Base-by-base conservation (phyloP, 495 filamentous ascomycete genomes). In the Ascodesmis nigricans region DNA sequence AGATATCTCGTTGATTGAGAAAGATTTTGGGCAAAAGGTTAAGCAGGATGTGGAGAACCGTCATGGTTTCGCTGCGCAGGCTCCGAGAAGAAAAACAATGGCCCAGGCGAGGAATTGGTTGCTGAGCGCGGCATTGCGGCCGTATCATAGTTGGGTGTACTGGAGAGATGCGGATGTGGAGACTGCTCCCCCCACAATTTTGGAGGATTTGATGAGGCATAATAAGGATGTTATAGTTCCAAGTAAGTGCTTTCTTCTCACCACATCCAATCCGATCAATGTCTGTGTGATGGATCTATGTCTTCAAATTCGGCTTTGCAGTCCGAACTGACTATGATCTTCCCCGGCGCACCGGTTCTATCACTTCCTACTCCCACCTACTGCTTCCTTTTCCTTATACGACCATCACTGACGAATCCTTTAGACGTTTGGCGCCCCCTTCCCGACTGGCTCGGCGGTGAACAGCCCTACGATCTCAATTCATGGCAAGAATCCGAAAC, bases 401-500 rank as follows among this genome's bases (percentile, higher is more conserved):
- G n/a, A n/a, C n/a, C n/a, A n/a, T n/a, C n/a, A n/a, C n/a, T n/a
- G n/a, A n/a, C n/a, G n/a, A n/a, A n/a, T 31, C 36, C 29, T 30
- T 9, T 33, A 95, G 84, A 99, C 60, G 90, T 99, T 20, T 99
- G 90, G 90, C 75, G 90, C 36, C 90, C 90, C 6, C 67, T 99
- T 36, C 90, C 90, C 6, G 90, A 99, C 55, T 99, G 90, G 90
- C 77, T 99, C 23, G 90, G 90, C 19, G 90, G 90, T 49, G 90
- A 99, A 52, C 90, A 99, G 51, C 90, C 90, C 0, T 99, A 99
- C 49, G 90, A 99, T 59, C 58, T 99, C 52, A 99, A 99, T 47
- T 93, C 83, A 1, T 99, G 90, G 90, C 90, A 95, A 55, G 90
- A 99, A 55, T 95, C 90, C 0, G 90, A 99, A 43, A 95, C 90